Evolutionary conservation across 2,329 filamentous ascomycete species (phyloP), one percentile per base, ranked within the genome.

Genomic region (Dactylellina haptotyla): DNA sequence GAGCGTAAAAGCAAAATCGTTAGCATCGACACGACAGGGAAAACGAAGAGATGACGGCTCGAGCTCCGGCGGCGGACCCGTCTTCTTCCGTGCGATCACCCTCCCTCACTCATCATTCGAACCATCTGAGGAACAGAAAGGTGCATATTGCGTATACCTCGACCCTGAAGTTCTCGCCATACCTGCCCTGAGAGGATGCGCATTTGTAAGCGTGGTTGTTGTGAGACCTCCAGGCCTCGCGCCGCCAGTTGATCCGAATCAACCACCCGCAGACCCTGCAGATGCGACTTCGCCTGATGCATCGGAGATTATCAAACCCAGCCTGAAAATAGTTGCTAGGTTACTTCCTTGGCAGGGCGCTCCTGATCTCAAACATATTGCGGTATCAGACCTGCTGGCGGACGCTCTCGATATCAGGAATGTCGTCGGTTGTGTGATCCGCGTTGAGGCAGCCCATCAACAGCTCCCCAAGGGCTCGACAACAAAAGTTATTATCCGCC

Each of bases 401-500:
- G 86, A 87, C 28, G 86, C 90, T 0, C 84, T 99, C 20, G 88
- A 87, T 30, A 61, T 67, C 58, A 83, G 87, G 39, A 89, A 88
- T 1, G 85, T 96, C 57, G 90, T 96, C 8, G 95, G 95, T 10
- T 92, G 93, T 0, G 87, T 98, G 43, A 86, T 97, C 64, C 92
- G 94, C 74, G 85, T 99, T 28, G 93, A 98, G 79, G 89, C 91
- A 8, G 93, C 94, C 0, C 88, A 91, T 12, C 83, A 85, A 41
- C 90, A 90, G 58, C 82, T 92, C n/a, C 84, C 88, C 4, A 87
- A 88, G 69, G 88, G 87, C 41, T 84, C 87, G 0, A 83, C 92
- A 3, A 87, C 87, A 80, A 83, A 87, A 3, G 82, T 98, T 67
- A 93, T 91, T 77, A 83, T 99, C 1, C 91, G 90, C 64, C 95